Percentiles rank a stretch among this genome's conserved stretches.
These are phyloP conservation scores for Penicillium griseofulvum DNA, from an alignment of 2,329 filamentous ascomycete species.

Conservation along the genomic window DNA sequence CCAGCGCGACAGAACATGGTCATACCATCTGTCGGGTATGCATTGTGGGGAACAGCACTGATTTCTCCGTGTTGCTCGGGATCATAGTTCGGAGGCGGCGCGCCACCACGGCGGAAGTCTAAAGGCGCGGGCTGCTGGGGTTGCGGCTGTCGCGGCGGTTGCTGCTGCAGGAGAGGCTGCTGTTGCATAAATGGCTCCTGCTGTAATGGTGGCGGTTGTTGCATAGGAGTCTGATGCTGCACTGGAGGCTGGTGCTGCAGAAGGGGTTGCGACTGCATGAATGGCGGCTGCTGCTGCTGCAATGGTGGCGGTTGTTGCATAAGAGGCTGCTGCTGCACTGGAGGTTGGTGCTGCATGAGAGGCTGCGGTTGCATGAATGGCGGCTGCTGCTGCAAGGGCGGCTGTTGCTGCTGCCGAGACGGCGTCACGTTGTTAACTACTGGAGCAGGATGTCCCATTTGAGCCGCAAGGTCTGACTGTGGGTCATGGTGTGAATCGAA, in stretches of 20 bases:
- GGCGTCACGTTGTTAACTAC: constrained; percentile 50
- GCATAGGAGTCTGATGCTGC: constrained; percentile 12
- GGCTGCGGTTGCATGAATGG: constrained; percentile 8
- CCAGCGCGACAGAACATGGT: constrained; percentile 90
- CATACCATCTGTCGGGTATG: constrained; percentile 94
- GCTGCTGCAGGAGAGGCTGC: not conserved
- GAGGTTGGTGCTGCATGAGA: constrained; percentile 36
- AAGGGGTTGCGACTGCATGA: constrained; percentile 4
- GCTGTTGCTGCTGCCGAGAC: constrained; percentile 45
- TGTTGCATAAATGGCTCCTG: not conserved
- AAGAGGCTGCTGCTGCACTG: not conserved
- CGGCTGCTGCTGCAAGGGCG: constrained; percentile 25
- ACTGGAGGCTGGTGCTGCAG: constrained; percentile 38
- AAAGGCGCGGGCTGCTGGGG: constrained; percentile 38
- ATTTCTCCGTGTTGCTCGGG: constrained; percentile 64
- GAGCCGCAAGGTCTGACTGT: constrained; percentile 67
- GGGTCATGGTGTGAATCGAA: constrained; percentile 92
- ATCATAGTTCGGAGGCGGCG: constrained; percentile 47
- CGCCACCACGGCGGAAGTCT: constrained; percentile 40
- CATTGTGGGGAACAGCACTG: constrained; percentile 77
- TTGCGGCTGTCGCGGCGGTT: not conserved
- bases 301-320: not conserved
- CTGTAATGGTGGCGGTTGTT: not conserved
- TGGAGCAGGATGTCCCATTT: constrained; percentile 61
- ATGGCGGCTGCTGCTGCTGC: constrained; percentile 47